Conservation (phyloP, 164 flowering plant genomes). For the Annona cherimola region DNA sequence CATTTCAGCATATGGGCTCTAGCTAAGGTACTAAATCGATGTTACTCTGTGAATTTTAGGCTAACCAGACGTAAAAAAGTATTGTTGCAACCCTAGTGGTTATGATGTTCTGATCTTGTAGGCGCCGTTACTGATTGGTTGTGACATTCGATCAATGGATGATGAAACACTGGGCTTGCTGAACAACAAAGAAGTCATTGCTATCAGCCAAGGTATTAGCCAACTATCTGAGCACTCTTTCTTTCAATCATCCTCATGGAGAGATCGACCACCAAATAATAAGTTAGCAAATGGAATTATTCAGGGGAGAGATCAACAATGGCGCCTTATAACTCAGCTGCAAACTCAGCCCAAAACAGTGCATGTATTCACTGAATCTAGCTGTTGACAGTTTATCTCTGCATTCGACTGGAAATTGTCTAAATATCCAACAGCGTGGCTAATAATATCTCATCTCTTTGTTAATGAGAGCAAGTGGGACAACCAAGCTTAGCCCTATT, state of each 20-base stretch:
- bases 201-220: conserved; percentile 63
- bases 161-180: conserved; percentile 36
- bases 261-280: too few species aligned
- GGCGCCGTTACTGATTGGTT: conserved; percentile 77
- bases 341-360: too few species aligned
- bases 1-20: conserved; percentile 94
- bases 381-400: too few species aligned
- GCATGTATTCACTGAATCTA: too few species aligned
- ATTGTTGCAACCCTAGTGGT: neutral
- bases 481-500: too few species aligned
- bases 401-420: too few species aligned
- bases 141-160: conserved; percentile 54
- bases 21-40: conserved; percentile 37
- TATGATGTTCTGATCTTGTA: conserved; percentile 10
- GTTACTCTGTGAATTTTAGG: neutral
- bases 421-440: too few species aligned
- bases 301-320: too few species aligned
- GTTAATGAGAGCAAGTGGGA: too few species aligned
- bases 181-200: conserved; percentile 66
- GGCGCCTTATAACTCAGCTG: too few species aligned
- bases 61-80: neutral
- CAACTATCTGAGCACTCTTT: neutral
- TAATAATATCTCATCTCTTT: too few species aligned
- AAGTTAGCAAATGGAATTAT: too few species aligned
- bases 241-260: neutral